Conservation (phyloP, 2,329 filamentous ascomycete genomes). For the Diaporthe ilicicola region DNA sequence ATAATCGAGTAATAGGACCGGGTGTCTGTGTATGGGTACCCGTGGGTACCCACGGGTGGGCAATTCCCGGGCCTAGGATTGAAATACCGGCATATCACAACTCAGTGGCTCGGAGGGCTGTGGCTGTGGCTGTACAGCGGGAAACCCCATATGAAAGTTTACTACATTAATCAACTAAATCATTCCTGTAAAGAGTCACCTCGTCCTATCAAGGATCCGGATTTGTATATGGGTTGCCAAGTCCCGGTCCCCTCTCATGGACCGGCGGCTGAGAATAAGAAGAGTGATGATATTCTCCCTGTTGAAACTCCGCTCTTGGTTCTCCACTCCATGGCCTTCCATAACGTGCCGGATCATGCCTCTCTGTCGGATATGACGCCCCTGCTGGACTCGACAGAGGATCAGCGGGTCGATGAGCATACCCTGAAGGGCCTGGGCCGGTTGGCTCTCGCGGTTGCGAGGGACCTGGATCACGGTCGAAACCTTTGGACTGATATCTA, state of each 20-base stretch:
- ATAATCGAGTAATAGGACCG: no score
- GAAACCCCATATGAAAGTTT: no score
- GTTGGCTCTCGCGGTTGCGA: not conserved
- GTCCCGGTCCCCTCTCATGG: not conserved
- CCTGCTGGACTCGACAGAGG: not conserved
- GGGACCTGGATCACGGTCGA: not conserved
- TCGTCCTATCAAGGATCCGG: no score
- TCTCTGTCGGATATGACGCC: not conserved
- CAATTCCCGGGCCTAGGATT: no score
- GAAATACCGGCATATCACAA: no score
- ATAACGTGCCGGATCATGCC: not conserved
- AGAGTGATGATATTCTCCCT: not conserved
- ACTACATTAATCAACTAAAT: no score
- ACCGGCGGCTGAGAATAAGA: not conserved
- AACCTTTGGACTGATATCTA: not conserved
- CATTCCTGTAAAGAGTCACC: no score
- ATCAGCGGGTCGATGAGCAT: not conserved
- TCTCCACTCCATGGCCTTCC: not conserved
- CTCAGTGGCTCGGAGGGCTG: no score
- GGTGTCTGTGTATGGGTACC: no score
- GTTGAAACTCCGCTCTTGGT: not conserved
- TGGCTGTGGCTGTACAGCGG: no score
- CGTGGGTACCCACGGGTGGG: no score
- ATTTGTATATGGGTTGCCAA: no score
- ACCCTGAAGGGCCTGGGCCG: not conserved